These are phyloP conservation scores for Simplicillium sp. DNA, from an alignment of 2,329 filamentous ascomycete genomes.

Conservation along the genomic window DNA sequence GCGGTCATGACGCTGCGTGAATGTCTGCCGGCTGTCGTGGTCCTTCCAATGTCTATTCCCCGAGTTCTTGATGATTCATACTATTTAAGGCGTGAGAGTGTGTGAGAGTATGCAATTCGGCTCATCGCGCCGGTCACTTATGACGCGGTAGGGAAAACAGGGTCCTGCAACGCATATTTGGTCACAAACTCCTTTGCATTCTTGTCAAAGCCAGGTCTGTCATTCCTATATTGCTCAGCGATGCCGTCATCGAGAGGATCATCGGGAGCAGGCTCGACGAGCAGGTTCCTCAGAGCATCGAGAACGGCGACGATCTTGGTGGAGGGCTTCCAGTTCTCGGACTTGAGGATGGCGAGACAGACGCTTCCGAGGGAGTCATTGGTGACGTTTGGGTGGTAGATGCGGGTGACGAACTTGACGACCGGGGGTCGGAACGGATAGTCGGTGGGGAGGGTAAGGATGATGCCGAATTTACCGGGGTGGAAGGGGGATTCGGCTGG, in stretches of 20 bases:
- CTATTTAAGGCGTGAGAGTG: too few species aligned
- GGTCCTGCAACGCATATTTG: constrained; percentile 52
- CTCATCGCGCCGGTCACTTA: constrained; percentile 3
- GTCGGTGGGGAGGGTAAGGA: constrained; percentile 63
- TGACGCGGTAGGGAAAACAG: constrained; percentile 21
- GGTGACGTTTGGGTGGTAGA: constrained; percentile 92
- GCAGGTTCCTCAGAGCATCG: constrained; percentile 62
- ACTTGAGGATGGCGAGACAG: constrained; percentile 74
- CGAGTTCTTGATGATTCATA: too few species aligned
- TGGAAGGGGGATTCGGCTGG: constrained; percentile 36
- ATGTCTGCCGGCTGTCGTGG: too few species aligned
- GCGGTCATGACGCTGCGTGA: too few species aligned
- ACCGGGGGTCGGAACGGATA: constrained; percentile 87
- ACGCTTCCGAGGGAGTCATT: constrained; percentile 79
- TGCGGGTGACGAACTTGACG: constrained; percentile 74
- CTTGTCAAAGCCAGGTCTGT: constrained; percentile 62
- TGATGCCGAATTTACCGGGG: constrained; percentile 66
- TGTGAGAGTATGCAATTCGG: too few species aligned
- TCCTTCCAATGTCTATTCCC: too few species aligned
- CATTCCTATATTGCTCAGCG: constrained; percentile 70
- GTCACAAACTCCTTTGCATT: constrained; percentile 64
- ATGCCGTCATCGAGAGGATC: constrained; percentile 83
- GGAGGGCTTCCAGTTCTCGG: constrained; percentile 87
- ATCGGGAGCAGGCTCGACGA: constrained; percentile 76
- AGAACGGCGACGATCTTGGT: constrained; percentile 69